These are phyloP conservation scores for Nitzschia sp. DNA, from an alignment of 108 stramenopile species.

Conservation along the genomic window DNA sequence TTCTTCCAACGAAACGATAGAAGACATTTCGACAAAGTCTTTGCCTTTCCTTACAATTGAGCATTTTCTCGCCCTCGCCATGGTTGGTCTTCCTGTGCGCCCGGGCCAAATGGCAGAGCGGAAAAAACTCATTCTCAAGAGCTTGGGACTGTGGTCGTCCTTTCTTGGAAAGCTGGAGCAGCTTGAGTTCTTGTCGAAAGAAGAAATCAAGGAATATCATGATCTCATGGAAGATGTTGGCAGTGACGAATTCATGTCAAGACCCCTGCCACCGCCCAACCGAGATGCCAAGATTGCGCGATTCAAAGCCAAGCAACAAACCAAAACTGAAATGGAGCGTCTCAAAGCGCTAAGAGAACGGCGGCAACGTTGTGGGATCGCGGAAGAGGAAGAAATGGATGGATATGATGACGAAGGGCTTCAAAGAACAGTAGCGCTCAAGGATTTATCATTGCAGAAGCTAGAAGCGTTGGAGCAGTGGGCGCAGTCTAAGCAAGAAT, in stretches of 20 bases:
- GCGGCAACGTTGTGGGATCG: slow-evolving; percentile 51
- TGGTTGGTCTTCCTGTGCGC: slow-evolving; percentile 44
- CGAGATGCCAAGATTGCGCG: slow-evolving; percentile 72
- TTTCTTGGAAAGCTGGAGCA: slow-evolving; percentile 60
- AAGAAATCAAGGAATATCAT: slow-evolving; percentile 53
- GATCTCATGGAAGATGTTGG: slow-evolving; percentile 41
- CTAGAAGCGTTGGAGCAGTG: slow-evolving; percentile 70
- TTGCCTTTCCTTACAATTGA: slow-evolving; percentile 62
- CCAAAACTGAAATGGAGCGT: slow-evolving; percentile 40
- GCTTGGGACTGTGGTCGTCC: slow-evolving; percentile 50
- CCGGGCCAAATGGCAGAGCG: slow-evolving; percentile 39
- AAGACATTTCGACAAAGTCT: slow-evolving; percentile 69
- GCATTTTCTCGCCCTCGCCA: slow-evolving; percentile 67
- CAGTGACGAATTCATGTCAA: slow-evolving; percentile 4
- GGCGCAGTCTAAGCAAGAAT: slow-evolving; percentile 47
- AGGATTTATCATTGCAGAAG: slow-evolving; percentile 47
- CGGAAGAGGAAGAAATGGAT: slow-evolving; percentile 63
- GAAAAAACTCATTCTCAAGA: slow-evolving; percentile 44
- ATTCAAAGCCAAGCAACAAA: slow-evolving; percentile 50
- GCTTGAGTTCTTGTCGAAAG: slow-evolving; percentile 48
- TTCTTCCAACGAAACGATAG: slow-evolving; percentile 70
- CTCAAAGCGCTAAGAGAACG: slow-evolving; percentile 52
- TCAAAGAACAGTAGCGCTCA: slow-evolving; percentile 50
- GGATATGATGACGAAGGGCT: slow-evolving; percentile 77
- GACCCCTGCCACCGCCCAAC: slow-evolving; percentile 14